Percentiles rank a stretch among this genome's conserved stretches.
These are phyloP conservation scores for Teratosphaeria nubilosa DNA, from an alignment of 2,329 filamentous ascomycete species.

Conservation along the genomic window DNA sequence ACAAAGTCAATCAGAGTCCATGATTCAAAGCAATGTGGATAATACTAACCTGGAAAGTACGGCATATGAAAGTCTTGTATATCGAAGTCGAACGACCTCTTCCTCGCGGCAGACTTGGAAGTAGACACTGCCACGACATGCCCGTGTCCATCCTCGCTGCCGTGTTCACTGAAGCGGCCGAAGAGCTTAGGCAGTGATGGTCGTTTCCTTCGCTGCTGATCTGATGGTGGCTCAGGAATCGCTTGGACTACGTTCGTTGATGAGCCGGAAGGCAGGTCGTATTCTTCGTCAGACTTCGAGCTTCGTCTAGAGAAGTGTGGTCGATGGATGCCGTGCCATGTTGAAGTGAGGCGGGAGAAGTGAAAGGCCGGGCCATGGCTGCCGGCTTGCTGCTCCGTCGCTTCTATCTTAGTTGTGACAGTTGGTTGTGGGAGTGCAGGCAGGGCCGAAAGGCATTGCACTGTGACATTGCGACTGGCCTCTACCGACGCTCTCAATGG, in stretches of 20 bases:
- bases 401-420: not conserved
- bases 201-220: not conserved
- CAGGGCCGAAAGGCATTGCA: not conserved
- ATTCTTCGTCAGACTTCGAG: not conserved
- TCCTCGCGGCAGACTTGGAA: not conserved
- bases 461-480: not conserved
- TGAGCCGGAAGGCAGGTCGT: not conserved
- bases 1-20: not conserved
- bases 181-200: not conserved
- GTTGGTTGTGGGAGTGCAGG: not conserved
- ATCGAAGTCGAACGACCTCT: not conserved
- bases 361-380: not conserved
- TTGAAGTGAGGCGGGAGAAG: not conserved
- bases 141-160: not conserved
- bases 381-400: not conserved
- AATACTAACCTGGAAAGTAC: not conserved
- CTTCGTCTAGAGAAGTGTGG: not conserved
- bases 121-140: not conserved
- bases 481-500: not conserved
- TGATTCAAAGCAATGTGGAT: not conserved
- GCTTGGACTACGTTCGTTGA: not conserved
- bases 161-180: not conserved
- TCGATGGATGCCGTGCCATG: not conserved
- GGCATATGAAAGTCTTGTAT: not conserved
- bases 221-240: not conserved